Percentiles rank a stretch among this genome's conserved stretches.
Evolutionary conservation across 495 filamentous ascomycete species (phyloP).

Genomic region (Barbatosphaeria neglecta): DNA sequence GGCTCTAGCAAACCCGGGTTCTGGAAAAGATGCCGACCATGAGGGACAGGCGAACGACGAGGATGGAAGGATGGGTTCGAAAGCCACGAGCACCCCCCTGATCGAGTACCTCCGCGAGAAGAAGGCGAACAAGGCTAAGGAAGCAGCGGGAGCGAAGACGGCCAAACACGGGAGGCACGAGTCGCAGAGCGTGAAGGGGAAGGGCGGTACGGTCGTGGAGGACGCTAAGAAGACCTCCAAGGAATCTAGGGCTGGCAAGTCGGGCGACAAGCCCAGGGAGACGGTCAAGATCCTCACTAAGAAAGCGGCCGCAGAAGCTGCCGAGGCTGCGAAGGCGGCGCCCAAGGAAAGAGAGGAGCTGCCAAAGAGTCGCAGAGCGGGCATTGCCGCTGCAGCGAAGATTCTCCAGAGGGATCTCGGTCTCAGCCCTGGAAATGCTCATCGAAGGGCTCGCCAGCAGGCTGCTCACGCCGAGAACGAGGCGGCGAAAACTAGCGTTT

Average conservation of each 20-base stretch:
- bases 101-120: conserved; percentile 84
- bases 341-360: conserved; percentile 21
- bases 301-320: conserved; percentile 41
- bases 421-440: conserved; percentile 51
- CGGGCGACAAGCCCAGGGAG: conserved; percentile 55
- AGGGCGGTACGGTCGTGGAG: conserved; percentile 43
- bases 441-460: conserved; percentile 40
- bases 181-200: conserved; percentile 29
- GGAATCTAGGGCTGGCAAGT: conserved; percentile 46
- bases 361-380: conserved; percentile 47
- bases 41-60: conserved; percentile 42
- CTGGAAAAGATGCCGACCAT: conserved; percentile 26
- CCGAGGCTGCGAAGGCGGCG: conserved; percentile 30
- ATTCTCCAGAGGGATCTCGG: conserved; percentile 88
- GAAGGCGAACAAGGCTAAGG: conserved; percentile 79
- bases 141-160: conserved; percentile 36
- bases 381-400: conserved; percentile 61
- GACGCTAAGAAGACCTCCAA: conserved; percentile 46
- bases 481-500: conserved; percentile 20
- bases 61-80: conserved; percentile 42
- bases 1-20: conserved; percentile 66
- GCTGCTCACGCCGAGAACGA: conserved; percentile 39
- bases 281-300: conserved; percentile 71
- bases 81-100: conserved; percentile 71
- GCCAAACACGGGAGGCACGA: conserved; percentile 38